Base-by-base conservation (phyloP, 371 early-diverging fungal species). In the Lichtheimia ramosa region DNA sequence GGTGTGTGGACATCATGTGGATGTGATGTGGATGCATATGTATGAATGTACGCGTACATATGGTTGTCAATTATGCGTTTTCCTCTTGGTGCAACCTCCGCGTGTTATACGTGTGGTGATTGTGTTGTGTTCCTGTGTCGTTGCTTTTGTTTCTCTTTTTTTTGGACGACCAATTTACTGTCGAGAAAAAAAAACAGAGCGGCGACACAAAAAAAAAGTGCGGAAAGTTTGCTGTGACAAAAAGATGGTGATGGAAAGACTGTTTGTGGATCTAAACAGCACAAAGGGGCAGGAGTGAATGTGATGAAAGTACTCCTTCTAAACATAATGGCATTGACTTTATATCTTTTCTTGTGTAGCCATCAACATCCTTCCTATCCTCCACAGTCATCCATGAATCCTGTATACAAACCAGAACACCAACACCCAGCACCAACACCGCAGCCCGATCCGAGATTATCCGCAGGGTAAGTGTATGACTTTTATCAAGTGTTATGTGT, bases 371-470 rank as follows among this genome's bases (percentile, higher is more conserved):
- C 46, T 5, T 46, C 46, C n/a, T 46, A 46, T 21, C 21, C 46
- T 18, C 46, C 46, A 34, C 34, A 34, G 8, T 34, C 34, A 10
- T 2, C 34, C 6, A 34, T 34, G 34, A 34, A 34, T 8, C 34
- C 34, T 34, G 34, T 34, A 8, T 34, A 34, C 34, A 34, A 34
- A 10, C 34, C 34, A 34, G 34, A 34, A 10, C 34, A 34, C 34
- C 34, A 34, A 34, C 34, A 34, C 10, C 34, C 34, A 10, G 34
- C 8, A 34, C 6, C 34, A 34, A 34, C 34, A 34, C 34, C 34
- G 34, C 34, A 73, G 14, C 49, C 69, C 14, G 71, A 73, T 63
- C 71, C 77, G 60, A 64, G 71, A 40, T 64, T 76, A 40, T 73
- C 34, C 34, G 34, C 77, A 68, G 71, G 73, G 77, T 76, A 65